Percentiles rank a stretch among this genome's conserved stretches.
phyloP scores from a whole-genome alignment of 139 green algal species.

The Ulvella scutata region DNA sequence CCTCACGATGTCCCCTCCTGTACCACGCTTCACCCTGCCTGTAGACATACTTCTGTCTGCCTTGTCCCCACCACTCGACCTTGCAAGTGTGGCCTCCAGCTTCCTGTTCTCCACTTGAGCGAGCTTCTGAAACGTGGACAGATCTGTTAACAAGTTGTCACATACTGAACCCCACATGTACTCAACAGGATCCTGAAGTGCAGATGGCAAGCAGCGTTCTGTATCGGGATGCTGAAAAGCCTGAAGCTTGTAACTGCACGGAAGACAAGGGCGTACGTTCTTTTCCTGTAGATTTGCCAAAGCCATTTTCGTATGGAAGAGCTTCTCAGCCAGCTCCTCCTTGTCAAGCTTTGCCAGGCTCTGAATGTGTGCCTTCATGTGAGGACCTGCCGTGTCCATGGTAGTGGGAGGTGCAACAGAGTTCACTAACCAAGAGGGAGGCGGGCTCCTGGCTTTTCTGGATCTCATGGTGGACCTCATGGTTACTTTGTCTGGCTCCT shows the following conservation, averaged over 20 bases:
- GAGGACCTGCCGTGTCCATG: not conserved
- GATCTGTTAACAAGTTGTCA: no score
- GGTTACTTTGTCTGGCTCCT: no score
- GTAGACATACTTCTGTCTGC: not conserved
- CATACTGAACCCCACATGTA: no score
- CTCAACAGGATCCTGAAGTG: no score
- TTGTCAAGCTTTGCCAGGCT: not conserved
- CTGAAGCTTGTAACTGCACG: no score
- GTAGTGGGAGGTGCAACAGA: not conserved
- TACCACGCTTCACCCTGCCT: not conserved
- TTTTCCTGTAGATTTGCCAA: not conserved
- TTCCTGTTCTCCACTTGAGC: not conserved
- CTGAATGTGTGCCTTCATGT: not conserved
- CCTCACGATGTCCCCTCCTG: not conserved
- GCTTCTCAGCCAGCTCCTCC: not conserved
- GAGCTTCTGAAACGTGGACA: no score
- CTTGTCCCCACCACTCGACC: no score
- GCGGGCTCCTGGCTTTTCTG: not conserved
- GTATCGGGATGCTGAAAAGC: no score
- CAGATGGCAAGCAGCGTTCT: no score
- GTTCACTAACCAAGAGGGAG: not conserved
- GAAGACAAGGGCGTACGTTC: not conserved
- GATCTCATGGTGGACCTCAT: no score
- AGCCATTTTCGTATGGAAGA: not conserved
- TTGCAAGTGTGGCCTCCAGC: not conserved